These are phyloP conservation scores for Penicillium sclerotiorum DNA, from an alignment of 2,329 filamentous ascomycete species.

Conservation along the genomic window DNA sequence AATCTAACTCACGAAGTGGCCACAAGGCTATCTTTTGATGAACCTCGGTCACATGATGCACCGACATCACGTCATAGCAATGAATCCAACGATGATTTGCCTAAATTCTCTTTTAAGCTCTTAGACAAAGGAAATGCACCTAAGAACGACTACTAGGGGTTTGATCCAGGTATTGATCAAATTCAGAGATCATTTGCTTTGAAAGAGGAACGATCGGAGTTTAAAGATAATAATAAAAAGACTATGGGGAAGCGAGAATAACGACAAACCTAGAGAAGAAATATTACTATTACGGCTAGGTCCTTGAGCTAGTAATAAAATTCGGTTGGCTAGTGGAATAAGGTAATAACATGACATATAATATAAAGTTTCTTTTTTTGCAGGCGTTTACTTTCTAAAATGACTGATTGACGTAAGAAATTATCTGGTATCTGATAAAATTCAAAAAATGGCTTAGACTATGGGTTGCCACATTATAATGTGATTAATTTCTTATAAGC, in stretches of 20 bases:
- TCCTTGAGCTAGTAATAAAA: background rate
- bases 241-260: background rate
- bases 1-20: background rate
- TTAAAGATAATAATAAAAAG: background rate
- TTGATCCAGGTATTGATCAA: background rate
- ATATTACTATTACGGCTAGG: background rate
- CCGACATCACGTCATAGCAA: background rate
- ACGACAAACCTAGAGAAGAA: background rate
- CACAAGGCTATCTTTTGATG: conserved; percentile 1
- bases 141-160: background rate
- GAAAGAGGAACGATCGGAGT: background rate
- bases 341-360: background rate
- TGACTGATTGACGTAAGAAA: too few relatives aligned
- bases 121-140: background rate
- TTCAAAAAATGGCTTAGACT: background rate
- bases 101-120: background rate
- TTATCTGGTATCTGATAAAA: background rate
- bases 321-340: background rate
- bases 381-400: background rate
- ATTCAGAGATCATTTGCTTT: background rate
- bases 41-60: background rate
- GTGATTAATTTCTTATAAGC: background rate
- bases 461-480: background rate
- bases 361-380: background rate
- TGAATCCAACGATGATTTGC: background rate